Percentiles rank a stretch among this genome's conserved stretches.
Evolutionary conservation across 176 grass and related monocot species (phyloP).

Genomic region (Cymbopogon citratus): DNA sequence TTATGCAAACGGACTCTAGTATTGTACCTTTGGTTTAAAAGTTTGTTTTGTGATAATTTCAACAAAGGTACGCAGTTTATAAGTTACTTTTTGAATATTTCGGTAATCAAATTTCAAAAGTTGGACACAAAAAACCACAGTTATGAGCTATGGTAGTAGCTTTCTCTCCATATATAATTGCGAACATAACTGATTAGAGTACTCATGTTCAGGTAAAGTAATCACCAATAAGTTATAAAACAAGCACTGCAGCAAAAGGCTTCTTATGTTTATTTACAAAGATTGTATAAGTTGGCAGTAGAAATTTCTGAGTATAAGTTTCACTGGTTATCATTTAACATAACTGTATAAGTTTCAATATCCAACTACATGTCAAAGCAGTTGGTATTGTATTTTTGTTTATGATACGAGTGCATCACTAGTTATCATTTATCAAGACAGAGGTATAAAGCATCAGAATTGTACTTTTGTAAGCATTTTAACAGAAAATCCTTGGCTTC

Average conservation of each 20-base stretch:
- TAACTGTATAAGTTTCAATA: slow-evolving; percentile 33
- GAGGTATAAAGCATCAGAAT: slow-evolving; percentile 9
- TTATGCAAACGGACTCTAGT: background rate
- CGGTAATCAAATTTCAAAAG: background rate
- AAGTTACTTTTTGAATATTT: background rate
- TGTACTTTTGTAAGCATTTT: slow-evolving; percentile 93
- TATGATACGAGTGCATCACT: background rate
- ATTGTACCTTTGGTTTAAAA: background rate
- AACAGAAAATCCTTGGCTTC: slow-evolving; percentile 89
- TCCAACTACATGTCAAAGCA: slow-evolving; percentile 6
- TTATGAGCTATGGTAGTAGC: background rate
- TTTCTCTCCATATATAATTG: background rate
- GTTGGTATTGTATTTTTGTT: background rate
- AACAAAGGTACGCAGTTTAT: background rate
- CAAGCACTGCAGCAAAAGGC: background rate
- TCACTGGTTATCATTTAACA: too few relatives aligned
- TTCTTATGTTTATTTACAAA: slow-evolving; percentile 7
- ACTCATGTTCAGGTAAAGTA: background rate
- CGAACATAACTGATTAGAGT: background rate
- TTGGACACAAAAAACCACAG: background rate
- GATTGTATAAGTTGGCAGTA: slow-evolving; percentile 8
- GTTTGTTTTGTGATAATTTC: background rate
- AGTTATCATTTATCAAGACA: slow-evolving; percentile 9
- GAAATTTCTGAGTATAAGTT: background rate
- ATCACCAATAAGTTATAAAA: background rate